Percentiles rank a stretch among this genome's conserved stretches.
These are phyloP conservation scores for Talaromyces funiculosus DNA, from an alignment of 2,329 filamentous ascomycete species.

Conservation along the genomic window DNA sequence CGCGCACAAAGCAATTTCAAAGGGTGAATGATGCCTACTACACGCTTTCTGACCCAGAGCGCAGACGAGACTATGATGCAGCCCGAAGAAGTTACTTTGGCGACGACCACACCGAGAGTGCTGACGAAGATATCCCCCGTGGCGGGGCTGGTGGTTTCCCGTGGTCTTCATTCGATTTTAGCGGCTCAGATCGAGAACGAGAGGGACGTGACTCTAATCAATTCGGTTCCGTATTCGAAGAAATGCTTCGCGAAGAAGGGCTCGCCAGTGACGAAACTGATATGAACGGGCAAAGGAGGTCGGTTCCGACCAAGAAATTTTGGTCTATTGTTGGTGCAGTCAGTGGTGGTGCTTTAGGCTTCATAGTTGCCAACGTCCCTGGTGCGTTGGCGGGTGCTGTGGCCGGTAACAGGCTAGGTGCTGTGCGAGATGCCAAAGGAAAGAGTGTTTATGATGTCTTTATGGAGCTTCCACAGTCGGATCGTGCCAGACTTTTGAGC, in stretches of 20 bases:
- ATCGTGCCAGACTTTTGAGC: slow-evolving; percentile 73
- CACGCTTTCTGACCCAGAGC: slow-evolving; percentile 71
- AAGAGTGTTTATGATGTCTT: slow-evolving; percentile 96
- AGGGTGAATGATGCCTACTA: slow-evolving; percentile 91
- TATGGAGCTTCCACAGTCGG: slow-evolving; percentile 73
- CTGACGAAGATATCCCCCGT: slow-evolving; percentile 48
- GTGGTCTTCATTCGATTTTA: slow-evolving; percentile 68
- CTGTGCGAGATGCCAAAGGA: slow-evolving; percentile 79
- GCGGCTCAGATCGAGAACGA: slow-evolving; percentile 31
- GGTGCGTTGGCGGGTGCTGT: slow-evolving; percentile 85
- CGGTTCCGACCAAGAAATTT: slow-evolving; percentile 62
- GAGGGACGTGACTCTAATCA: slow-evolving; percentile 57
- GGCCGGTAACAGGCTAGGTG: slow-evolving; percentile 85
- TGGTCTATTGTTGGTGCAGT: slow-evolving; percentile 82
- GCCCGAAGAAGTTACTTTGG: slow-evolving; percentile 56
- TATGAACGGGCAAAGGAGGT: slow-evolving; percentile 38
- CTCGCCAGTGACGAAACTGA: slow-evolving; percentile 64
- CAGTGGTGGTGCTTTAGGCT: slow-evolving; percentile 84
- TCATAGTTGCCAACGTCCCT: slow-evolving; percentile 89
- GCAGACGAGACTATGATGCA: slow-evolving; percentile 78
- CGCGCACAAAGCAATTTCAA: slow-evolving; percentile 83
- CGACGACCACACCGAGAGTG: slow-evolving; percentile 38
- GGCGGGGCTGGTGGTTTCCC: slow-evolving; percentile 55
- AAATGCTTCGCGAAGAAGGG: slow-evolving; percentile 83
- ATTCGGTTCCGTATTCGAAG: slow-evolving; percentile 81